Evolutionary conservation across 2,329 filamentous ascomycete genomes (phyloP).

Genomic region (Thelonectria olida): DNA sequence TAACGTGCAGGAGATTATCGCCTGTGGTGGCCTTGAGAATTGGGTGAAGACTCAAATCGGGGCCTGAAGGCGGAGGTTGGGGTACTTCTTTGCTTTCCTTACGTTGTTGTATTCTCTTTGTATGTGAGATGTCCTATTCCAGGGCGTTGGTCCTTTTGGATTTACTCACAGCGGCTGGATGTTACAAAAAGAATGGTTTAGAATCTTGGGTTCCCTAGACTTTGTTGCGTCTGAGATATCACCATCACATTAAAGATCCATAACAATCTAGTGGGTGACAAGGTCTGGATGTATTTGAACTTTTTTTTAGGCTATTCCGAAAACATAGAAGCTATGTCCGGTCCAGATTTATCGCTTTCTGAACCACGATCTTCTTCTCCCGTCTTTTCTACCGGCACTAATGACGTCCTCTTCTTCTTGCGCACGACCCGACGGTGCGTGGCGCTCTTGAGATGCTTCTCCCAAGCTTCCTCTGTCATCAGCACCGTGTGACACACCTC

Average conservation of each 20-base stretch:
- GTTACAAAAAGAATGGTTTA: no score
- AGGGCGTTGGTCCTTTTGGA: not conserved
- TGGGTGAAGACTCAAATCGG: conserved; percentile 79
- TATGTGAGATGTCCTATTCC: not conserved
- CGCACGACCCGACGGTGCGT: conserved; percentile 47
- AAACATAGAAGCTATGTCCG: conserved; percentile 43
- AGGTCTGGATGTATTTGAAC: not conserved
- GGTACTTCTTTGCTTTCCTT: no score
- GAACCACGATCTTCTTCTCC: conserved; percentile 5
- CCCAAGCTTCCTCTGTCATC: conserved; percentile 62
- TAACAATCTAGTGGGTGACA: no score
- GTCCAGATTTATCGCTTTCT: conserved; percentile 33
- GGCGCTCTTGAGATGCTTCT: conserved; percentile 49
- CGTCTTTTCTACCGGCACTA: conserved; percentile 44
- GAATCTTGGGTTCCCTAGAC: no score
- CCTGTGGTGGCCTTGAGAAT: conserved; percentile 77
- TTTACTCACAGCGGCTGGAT: not conserved
- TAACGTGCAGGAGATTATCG: conserved; percentile 87
- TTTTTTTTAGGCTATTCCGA: conserved; percentile 18
- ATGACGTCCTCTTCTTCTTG: conserved; percentile 49
- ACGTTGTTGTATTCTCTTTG: not conserved
- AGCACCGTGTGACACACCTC: conserved; percentile 75
- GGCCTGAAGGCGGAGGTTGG: no score
- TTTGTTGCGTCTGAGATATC: no score
- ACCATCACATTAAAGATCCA: no score